A percentile compares a stretch with the other conserved stretches of the same genome.
Conservation (phyloP, 805 yeast genomes). For the Candida quercuum region DNA sequence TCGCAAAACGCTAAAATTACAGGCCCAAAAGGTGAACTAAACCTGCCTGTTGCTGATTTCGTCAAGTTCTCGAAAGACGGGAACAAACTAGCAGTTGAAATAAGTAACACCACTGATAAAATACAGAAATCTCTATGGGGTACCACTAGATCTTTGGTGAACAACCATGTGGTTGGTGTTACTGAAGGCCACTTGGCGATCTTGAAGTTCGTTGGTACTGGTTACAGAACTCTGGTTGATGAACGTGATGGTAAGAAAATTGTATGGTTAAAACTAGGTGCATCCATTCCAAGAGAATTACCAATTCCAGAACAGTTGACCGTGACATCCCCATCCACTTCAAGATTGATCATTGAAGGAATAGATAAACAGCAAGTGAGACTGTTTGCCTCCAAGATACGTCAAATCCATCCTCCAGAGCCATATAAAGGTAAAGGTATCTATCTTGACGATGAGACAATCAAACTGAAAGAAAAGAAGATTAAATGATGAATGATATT, state of each 20-base stretch:
- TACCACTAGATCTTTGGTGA: constrained; percentile 72
- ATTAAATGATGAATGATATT: constrained; percentile 55
- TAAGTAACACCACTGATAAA: constrained; percentile 50
- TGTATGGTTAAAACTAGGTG: constrained; percentile 82
- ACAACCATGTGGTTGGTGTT: constrained; percentile 80
- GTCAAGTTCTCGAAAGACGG: constrained; percentile 38
- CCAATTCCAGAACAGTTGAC: constrained; percentile 71
- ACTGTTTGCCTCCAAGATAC: constrained; percentile 81
- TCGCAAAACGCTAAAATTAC: constrained; percentile 53
- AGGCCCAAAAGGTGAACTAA: constrained; percentile 76
- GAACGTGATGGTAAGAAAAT: constrained; percentile 41
- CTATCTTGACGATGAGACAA: constrained; percentile 85
- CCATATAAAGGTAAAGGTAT: constrained; percentile 99
- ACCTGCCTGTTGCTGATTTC: constrained; percentile 68
- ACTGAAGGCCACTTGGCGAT: constrained; percentile 90
- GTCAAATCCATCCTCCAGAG: constrained; percentile 91
- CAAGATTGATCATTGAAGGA: constrained; percentile 82
- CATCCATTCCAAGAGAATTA: constrained; percentile 72
- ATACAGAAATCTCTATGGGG: constrained; percentile 94
- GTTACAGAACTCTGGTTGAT: constrained; percentile 85
- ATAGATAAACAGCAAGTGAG: constrained; percentile 81
- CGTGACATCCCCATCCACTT: constrained; percentile 78
- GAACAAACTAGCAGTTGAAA: constrained; percentile 44
- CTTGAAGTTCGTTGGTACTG: constrained; percentile 90
- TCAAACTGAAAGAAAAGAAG: constrained; percentile 86